Evolutionary conservation across 2,329 filamentous ascomycete species (phyloP).

Genomic region (Alternaria sp.): DNA sequence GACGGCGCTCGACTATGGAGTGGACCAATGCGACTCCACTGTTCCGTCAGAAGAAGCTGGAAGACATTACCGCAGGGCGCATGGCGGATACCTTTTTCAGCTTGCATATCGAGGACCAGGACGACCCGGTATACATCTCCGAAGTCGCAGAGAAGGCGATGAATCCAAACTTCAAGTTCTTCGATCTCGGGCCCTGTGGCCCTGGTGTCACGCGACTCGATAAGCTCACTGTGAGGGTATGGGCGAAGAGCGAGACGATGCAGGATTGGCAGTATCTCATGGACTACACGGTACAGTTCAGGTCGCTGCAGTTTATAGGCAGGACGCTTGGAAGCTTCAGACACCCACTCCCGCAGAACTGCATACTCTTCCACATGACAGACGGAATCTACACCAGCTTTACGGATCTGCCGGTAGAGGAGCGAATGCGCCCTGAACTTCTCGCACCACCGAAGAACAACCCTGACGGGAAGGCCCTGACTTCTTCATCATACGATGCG

Average conservation of each 20-base stretch:
- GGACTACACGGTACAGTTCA: conserved; percentile 74
- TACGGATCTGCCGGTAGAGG: conserved; percentile 66
- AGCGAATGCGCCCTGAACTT: conserved; percentile 35
- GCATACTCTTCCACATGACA: conserved; percentile 80
- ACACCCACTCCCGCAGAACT: conserved; percentile 79
- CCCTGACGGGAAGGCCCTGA: conserved; percentile 58
- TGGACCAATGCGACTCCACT: conserved; percentile 67
- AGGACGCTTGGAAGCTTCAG: conserved; percentile 65
- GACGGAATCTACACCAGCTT: conserved; percentile 85
- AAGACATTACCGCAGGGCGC: conserved; percentile 71
- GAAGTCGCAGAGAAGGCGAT: conserved; percentile 80
- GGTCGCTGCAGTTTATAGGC: conserved; percentile 78
- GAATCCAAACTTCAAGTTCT: conserved; percentile 88
- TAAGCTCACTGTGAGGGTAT: conserved; percentile 72
- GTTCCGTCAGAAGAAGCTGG: conserved; percentile 74
- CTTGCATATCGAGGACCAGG: conserved; percentile 69
- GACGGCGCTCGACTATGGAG: conserved; percentile 66
- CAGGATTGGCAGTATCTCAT: conserved; percentile 68
- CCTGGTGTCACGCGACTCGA: conserved; percentile 70
- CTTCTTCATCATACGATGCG: conserved; percentile 83
- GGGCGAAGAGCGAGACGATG: conserved; percentile 67
- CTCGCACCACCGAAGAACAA: conserved; percentile 44
- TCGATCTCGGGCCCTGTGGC: conserved; percentile 72
- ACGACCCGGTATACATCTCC: conserved; percentile 85
- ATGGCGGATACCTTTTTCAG: conserved; percentile 92